Base-by-base conservation (phyloP, 1,284 basidiomycete species). In the Fomitiporia mediterranea region DNA sequence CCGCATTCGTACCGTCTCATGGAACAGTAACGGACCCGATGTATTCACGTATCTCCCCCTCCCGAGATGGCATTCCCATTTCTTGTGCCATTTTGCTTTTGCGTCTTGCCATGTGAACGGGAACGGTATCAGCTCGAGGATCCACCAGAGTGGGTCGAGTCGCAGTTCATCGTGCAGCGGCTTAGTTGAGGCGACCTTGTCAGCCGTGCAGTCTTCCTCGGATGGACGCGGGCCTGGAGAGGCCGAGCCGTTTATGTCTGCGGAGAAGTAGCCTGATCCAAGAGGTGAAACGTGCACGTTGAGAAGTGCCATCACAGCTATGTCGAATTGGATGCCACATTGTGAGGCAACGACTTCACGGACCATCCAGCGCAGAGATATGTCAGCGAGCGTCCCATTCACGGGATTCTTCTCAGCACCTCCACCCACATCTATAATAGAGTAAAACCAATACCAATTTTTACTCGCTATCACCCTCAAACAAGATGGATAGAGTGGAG, bases 321-420 rank as follows among this genome's bases (percentile, higher is more conserved):
- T 55, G 58, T 83, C 77, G 60, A 85, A 86, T 27, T 70, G 60
- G 32, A 87, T 73, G 2, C 78, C 79, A 61, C 80, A 82, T 21
- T 74, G 68, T 4, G 76, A 68, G 2, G 61, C 61, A 4, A 74
- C 69, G 57, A 77, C 69, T 59, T 83, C 73, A 55, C 79, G 78
- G 43, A 89, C 74, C 87, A 89, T 89, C 86, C 86, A 89, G 27
- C 79, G 80, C 25, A 89, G 70, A 15, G 82, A 67, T 60, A 88
- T 82, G 58, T 85, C 74, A 0, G 80, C 70, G 4, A 90, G 74
- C 27, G 69, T 70, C 53, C 76, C 66, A 8, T 61, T 23, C 2
- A 70, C 71, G 3, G 65, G 65, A 61, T 87, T 78, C 0, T 60
- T 37, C 1, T 80, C 80, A 2, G 72, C 68, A 17, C 86, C 84